phyloP scores from a whole-genome alignment of 805 yeast species.

The Yamadazyma olivae region DNA sequence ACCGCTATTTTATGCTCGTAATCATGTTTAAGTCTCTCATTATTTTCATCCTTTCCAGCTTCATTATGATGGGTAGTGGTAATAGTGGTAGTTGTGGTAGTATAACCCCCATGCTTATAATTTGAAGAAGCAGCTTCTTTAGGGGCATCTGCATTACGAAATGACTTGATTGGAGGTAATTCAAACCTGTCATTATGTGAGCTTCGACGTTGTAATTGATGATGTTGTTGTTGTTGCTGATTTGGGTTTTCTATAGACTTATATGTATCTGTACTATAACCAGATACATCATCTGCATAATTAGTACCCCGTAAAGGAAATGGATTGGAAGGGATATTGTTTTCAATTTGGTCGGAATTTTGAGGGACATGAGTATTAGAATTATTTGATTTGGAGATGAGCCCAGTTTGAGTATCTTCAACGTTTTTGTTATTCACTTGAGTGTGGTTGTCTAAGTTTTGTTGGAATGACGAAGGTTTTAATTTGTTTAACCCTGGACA shows the following conservation, averaged over 20 bases:
- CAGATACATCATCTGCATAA: not conserved
- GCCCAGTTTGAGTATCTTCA: not conserved
- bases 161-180: constrained; percentile 8
- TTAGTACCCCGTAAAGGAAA: no score
- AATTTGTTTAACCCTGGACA: constrained; percentile 18
- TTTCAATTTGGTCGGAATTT: not conserved
- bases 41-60: constrained; percentile 4
- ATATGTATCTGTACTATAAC: constrained; percentile 2
- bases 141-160: not conserved
- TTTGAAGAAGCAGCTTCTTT: constrained; percentile 1
- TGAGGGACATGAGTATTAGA: not conserved
- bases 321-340: not conserved
- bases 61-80: constrained; percentile 11
- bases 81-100: constrained; percentile 13
- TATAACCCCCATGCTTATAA: constrained; percentile 7
- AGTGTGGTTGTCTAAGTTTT: not conserved
- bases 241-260: not conserved
- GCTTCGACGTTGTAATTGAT: not conserved
- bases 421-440: not conserved
- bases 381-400: not conserved
- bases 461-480: not conserved
- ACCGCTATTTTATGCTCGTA: constrained; percentile 10
- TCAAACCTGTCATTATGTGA: constrained; percentile 1
- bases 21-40: constrained; percentile 6
- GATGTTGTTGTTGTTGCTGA: not conserved